phyloP scores from a whole-genome alignment of 2,329 filamentous ascomycete species.

The Aureobasidium sp. region DNA sequence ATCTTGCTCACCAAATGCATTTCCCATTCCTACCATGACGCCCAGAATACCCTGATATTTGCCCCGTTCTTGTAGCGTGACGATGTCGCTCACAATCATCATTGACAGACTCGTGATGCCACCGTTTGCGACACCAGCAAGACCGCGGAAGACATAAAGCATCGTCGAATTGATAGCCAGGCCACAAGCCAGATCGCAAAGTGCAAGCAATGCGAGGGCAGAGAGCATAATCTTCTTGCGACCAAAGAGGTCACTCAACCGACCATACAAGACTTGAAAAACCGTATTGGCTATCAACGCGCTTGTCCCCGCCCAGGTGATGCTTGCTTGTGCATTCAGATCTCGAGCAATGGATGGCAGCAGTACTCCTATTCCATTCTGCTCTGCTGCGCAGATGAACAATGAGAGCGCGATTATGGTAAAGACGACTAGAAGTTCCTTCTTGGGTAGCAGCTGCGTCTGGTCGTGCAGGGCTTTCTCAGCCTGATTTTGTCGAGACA shows the following conservation, averaged over 20 bases:
- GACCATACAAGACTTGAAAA: conserved; percentile 71
- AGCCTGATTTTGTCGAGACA: not conserved
- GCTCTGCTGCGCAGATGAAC: conserved; percentile 63
- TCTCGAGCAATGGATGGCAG: conserved; percentile 40
- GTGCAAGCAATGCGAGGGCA: conserved; percentile 57
- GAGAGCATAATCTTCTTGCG: conserved; percentile 65
- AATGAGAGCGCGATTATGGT: conserved; percentile 59
- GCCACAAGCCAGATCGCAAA: conserved; percentile 67
- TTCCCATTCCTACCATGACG: conserved; percentile 52
- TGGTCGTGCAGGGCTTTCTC: conserved; percentile 54
- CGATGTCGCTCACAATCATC: conserved; percentile 35
- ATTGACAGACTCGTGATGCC: conserved; percentile 32
- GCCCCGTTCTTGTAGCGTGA: conserved; percentile 25
- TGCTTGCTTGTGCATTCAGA: conserved; percentile 49
- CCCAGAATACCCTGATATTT: conserved; percentile 19
- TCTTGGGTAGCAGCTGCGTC: conserved; percentile 61
- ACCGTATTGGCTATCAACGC: conserved; percentile 64
- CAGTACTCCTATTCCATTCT: conserved; percentile 58
- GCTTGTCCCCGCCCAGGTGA: conserved; percentile 62
- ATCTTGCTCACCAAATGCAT: conserved; percentile 58
- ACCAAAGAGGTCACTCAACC: conserved; percentile 36
- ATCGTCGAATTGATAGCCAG: conserved; percentile 50
- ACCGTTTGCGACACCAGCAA: conserved; percentile 28
- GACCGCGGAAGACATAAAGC: conserved; percentile 33
- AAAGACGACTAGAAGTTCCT: conserved; percentile 58